A percentile compares a stretch with the other conserved stretches of the same genome.
Conservation (phyloP, 257 asterid species). For the Nemophila menziesii region DNA sequence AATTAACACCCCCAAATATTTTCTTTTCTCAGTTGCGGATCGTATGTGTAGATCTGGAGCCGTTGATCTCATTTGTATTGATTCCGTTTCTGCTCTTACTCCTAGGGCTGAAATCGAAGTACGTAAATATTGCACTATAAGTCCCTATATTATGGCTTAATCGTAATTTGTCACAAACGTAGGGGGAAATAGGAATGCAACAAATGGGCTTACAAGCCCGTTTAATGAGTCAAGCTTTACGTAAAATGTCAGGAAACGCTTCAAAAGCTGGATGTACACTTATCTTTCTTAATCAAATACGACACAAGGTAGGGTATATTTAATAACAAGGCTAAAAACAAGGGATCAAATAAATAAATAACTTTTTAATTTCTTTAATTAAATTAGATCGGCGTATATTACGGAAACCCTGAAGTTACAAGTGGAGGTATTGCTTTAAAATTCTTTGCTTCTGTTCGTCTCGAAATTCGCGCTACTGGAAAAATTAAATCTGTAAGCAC, state of each 20-base stretch:
- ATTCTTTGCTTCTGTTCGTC: conserved; percentile 96
- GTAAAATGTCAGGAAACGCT: conserved; percentile 98
- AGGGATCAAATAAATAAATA: too few relatives aligned
- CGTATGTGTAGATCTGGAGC: conserved; percentile 98
- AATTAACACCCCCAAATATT: conserved; percentile 3
- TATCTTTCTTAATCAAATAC: conserved; percentile 85
- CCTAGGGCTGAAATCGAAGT: conserved; percentile 99
- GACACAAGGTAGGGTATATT: conserved; percentile 62
- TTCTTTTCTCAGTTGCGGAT: conserved; percentile 72
- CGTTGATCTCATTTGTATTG: conserved; percentile 94
- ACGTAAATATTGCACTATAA: conserved; percentile 19
- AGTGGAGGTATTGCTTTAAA: conserved; percentile 98
- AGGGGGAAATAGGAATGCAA: conserved; percentile 99
- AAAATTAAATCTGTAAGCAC: conserved; percentile 89
- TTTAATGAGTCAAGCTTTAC: conserved; percentile 97
- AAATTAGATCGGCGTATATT: conserved; percentile 91
- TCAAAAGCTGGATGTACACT: conserved; percentile 98
- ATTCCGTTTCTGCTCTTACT: conserved; percentile 97
- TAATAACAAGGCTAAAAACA: too few relatives aligned
- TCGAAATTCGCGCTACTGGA: conserved; percentile 92
- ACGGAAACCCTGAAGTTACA: conserved; percentile 97
- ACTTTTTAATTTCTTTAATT: conserved; percentile 13
- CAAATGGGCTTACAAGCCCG: conserved; percentile 99
- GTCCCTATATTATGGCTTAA: conserved; percentile 8
- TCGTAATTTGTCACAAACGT: conserved; percentile 6